Evolutionary conservation across 176 grass and related monocot genomes (phyloP).

Genomic region (Chrysopogon serrulatus): DNA sequence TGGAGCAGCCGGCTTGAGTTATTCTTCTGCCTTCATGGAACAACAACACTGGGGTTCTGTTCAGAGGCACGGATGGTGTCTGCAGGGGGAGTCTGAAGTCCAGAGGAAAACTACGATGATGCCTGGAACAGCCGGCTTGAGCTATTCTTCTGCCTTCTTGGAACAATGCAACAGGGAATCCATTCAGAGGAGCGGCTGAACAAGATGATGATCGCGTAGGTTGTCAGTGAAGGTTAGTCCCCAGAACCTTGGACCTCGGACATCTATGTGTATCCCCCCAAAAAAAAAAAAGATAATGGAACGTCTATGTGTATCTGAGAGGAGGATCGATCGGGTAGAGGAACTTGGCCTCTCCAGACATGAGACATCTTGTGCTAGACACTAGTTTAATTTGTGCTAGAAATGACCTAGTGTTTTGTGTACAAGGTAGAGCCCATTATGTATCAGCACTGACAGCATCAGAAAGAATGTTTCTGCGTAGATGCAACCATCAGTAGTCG

Average conservation of each 20-base stretch:
- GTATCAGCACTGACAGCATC: too few relatives aligned
- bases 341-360: neutral
- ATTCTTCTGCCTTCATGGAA: constrained; percentile 1
- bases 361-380: too few relatives aligned
- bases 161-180: neutral
- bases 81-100: neutral
- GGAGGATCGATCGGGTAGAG: neutral
- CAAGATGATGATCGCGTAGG: neutral
- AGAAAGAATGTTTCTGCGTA: too few relatives aligned
- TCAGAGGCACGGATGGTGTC: neutral
- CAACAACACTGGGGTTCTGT: neutral
- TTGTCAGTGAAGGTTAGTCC: neutral
- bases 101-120: neutral
- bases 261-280: too few relatives aligned
- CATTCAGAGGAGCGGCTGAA: neutral
- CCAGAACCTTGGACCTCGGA: neutral
- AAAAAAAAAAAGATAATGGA: too few relatives aligned
- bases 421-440: too few relatives aligned
- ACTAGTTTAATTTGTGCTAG: too few relatives aligned
- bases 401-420: too few relatives aligned
- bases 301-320: neutral
- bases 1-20: neutral
- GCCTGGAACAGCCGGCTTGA: neutral
- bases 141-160: neutral
- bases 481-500: too few relatives aligned